Evolutionary conservation across 768 basidiomycete genomes (phyloP), one percentile per base, ranked within the genome.

Genomic region (Aureoboletus auriporus): DNA sequence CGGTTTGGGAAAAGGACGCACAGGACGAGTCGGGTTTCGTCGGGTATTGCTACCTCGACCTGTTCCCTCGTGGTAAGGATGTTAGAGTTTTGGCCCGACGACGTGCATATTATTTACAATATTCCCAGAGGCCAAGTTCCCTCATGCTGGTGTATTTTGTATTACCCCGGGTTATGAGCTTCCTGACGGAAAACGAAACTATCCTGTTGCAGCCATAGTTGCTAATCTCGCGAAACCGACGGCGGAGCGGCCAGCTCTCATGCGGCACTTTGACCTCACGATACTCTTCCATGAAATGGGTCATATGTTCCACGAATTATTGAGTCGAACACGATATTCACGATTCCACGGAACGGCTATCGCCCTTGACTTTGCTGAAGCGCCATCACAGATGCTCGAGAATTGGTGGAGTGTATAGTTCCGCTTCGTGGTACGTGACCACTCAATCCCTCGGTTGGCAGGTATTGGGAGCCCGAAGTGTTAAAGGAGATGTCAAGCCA

Each of bases 281-380:
- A 93, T 89, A 0, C 89, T 93, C 69, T 91, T 93, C 79, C 91
- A 93, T 57, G 91, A 92, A 66, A 88, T 90, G 85, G 89, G 84
- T 0, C 82, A 84, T 51, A 79, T 81, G 3, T 84, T 84, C 73
- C 82, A 84, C 54, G 80, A 78, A 10, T 66, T 94, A 39, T 67
- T 90, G 42, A 84, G 82, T 57, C 74, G 69, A 49, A 90, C 89
- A 30, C 78, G 75, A 51, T 92, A 81, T 61, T 68, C 81, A 16
- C 72, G 84, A 13, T 93, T 93, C 79, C 89, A 93, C 55, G 90
- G 91, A n/a, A 91, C 87, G 27, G 77, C 79, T 23, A 84, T 88
- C 23, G 84, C 86, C 6, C 69, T 83, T 6, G 89, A 92, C 65
- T 91, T 91, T 52, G 90, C 90, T 9, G 89, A 93, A 68, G 91